phyloP scores from a whole-genome alignment of 2,329 filamentous ascomycete species.

The Talaromyces sp. region DNA sequence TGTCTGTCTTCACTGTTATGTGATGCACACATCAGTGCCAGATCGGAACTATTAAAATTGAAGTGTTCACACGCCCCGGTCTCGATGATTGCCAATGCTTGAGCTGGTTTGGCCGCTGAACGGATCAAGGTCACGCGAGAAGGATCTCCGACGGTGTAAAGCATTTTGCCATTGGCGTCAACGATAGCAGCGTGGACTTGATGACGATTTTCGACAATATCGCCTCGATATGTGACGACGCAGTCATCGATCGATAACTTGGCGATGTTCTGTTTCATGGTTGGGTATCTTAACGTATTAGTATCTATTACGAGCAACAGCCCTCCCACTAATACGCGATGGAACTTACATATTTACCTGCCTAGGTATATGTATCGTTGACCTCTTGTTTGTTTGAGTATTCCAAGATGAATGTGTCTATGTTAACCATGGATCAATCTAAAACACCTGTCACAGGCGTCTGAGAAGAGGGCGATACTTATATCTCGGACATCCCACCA shows the following conservation, averaged over 20 bases:
- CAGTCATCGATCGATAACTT: slow-evolving; percentile 25
- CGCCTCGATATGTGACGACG: slow-evolving; percentile 39
- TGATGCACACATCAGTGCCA: slow-evolving; percentile 50
- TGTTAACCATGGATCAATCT: too few relatives aligned
- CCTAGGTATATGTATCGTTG: too few relatives aligned
- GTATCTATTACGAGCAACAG: too few relatives aligned
- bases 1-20: slow-evolving; percentile 47
- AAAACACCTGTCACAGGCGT: too few relatives aligned
- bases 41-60: slow-evolving; percentile 40
- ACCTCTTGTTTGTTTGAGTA: too few relatives aligned
- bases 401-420: too few relatives aligned
- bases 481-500: not conserved
- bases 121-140: slow-evolving; percentile 42
- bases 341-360: too few relatives aligned
- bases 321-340: too few relatives aligned
- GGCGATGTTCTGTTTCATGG: not conserved
- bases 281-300: too few relatives aligned
- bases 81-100: slow-evolving; percentile 46
- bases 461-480: not conserved
- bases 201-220: slow-evolving; percentile 44
- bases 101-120: slow-evolving; percentile 48
- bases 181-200: slow-evolving; percentile 44
- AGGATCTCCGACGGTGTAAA: slow-evolving; percentile 43
- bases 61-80: slow-evolving; percentile 39
- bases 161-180: slow-evolving; percentile 37